phyloP scores from a whole-genome alignment of 1,284 basidiomycete genomes.

The Tilletiopsis washingtonensis region DNA sequence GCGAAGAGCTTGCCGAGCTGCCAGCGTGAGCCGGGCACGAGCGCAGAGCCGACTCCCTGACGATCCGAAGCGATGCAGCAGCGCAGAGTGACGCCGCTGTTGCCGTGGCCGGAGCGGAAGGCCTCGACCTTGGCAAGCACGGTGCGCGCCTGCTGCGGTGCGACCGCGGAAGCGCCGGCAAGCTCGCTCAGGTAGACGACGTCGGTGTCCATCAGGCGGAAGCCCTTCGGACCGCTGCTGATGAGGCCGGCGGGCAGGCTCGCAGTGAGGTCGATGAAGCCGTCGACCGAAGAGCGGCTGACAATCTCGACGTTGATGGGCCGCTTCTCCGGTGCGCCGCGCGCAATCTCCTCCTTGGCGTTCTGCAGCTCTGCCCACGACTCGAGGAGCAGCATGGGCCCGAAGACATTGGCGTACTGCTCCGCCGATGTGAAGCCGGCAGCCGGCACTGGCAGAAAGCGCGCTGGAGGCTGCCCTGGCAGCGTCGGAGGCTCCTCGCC shows the following conservation, averaged over 20 bases:
- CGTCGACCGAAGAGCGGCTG: slow-evolving; percentile 23
- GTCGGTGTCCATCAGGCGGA: slow-evolving; percentile 44
- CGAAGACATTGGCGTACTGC: slow-evolving; percentile 69
- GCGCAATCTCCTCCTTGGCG: slow-evolving; percentile 59
- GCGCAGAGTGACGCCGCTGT: slow-evolving; percentile 50
- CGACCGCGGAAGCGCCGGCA: slow-evolving; percentile 63
- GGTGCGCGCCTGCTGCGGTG: slow-evolving; percentile 49
- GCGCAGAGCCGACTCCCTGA: slow-evolving; percentile 35
- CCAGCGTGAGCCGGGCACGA: slow-evolving; percentile 63
- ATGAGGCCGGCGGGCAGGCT: not conserved
- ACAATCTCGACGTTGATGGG: slow-evolving; percentile 14
- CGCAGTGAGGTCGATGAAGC: slow-evolving; percentile 20
- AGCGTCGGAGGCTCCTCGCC: slow-evolving; percentile 56
- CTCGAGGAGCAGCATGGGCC: slow-evolving; percentile 82
- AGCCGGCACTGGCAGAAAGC: slow-evolving; percentile 17
- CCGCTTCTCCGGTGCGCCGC: slow-evolving; percentile 25
- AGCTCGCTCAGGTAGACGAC: slow-evolving; percentile 71
- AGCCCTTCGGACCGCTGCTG: not conserved
- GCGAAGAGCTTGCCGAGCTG: slow-evolving; percentile 71
- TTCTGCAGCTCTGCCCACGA: slow-evolving; percentile 81
- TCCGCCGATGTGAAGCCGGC: slow-evolving; percentile 61
- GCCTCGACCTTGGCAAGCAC: slow-evolving; percentile 68
- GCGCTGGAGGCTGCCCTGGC: slow-evolving; percentile 46
- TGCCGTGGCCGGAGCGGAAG: slow-evolving; percentile 50
- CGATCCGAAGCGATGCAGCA: slow-evolving; percentile 49